phyloP scores from a whole-genome alignment of 306 rosid species.

The Spatholobus suberectus region DNA sequence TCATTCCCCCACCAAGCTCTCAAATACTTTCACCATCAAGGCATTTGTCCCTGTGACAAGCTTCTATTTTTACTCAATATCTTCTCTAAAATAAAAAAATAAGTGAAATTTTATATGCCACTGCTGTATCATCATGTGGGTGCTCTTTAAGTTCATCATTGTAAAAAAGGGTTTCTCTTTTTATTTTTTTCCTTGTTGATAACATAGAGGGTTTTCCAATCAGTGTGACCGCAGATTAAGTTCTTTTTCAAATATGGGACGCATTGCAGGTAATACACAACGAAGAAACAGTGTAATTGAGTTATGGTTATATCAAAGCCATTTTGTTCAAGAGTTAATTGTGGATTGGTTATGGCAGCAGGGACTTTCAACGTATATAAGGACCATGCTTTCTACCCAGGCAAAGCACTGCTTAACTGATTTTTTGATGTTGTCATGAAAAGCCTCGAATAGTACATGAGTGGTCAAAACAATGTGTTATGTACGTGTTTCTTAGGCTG shows the following conservation, averaged over 20 bases:
- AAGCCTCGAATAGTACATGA: neutral
- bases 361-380: constrained; percentile 93
- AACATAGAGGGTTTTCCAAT: constrained; percentile 84
- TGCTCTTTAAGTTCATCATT: constrained; percentile 25
- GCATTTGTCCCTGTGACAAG: constrained; percentile 97
- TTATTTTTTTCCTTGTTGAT: neutral
- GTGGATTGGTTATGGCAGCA: constrained; percentile 37
- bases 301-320: constrained; percentile 29
- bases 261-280: constrained; percentile 71
- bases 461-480: too few relatives aligned
- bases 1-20: constrained; percentile 79
- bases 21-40: constrained; percentile 77
- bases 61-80: constrained; percentile 4
- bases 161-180: neutral
- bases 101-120: neutral
- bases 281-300: constrained; percentile 1
- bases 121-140: neutral
- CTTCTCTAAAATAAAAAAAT: neutral
- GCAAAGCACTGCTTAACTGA: constrained; percentile 50
- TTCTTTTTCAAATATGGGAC: constrained; percentile 96
- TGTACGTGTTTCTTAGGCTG: constrained; percentile 45
- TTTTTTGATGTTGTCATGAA: neutral
- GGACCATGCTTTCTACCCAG: constrained; percentile 99
- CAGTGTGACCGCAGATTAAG: constrained; percentile 94
- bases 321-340: constrained; percentile 30